Base-by-base conservation (phyloP, 164 flowering plant species). In the Annona cherimola region DNA sequence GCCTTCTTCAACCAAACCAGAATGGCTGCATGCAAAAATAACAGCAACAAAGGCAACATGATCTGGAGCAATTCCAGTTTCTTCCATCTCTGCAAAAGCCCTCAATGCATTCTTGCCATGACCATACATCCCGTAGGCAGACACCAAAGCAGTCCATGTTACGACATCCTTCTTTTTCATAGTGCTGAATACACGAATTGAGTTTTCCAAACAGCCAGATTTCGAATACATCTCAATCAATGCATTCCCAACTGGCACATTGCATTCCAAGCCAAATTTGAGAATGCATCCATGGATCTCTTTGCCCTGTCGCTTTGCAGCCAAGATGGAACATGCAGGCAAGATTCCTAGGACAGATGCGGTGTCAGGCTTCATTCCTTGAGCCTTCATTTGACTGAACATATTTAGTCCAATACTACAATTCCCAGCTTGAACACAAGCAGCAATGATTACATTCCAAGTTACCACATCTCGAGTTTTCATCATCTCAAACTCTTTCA, bases 151-250 rank as follows among this genome's bases (percentile, higher is more conserved):
- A 19, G 88, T 85, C 84, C 84, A 85, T 45, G 84, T 79, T 55
- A 85, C 84, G 14, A 86, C 81, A 73, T 88, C 90, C 78, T 78
- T 86, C 14, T 11, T 61, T 62, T 75, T 73, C 87, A 85, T 84
- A 18, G 9, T 67, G 60, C 81, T 65, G 62, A 86, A 88, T 50
- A 83, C 81, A 43, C 41, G 45, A 26, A 79, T 4, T 11, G 87
- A 81, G 20, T 72, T 71, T 41, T 73, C 77, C 50, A 88, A 75
- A 71, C 69, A 73, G 60, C 92, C 88, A 76, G 84, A 85, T 46
- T 82, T 85, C 39, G 89, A 79, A 73, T 88, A 88, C 92, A 88
- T 85, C 61, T 86, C 89, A 59, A 86, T 77, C 57, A 88, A 76
- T 39, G 89, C 85, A 74, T 86, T 88, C 19, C 83, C 83, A 8